Base-by-base conservation (phyloP, 768 basidiomycete genomes). In the Mycena metata region DNA sequence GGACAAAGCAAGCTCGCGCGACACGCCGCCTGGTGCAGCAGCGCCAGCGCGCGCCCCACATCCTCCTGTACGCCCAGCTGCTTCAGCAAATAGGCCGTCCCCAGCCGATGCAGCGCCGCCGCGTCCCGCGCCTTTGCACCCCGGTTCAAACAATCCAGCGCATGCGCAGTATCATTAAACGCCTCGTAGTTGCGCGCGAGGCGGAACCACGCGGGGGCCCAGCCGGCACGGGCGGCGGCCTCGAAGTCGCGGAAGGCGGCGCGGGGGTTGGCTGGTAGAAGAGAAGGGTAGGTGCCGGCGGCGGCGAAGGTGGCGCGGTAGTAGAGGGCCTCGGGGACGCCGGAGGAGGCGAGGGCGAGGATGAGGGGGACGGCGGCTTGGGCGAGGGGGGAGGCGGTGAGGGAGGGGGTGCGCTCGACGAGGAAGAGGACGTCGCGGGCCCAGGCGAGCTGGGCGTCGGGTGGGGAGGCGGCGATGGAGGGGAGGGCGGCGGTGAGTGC, bases 141-240 rank as follows among this genome's bases (percentile, higher is more conserved):
- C 11, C 57, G 57, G 12, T 45, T 46, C 0, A 58, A 19, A 10
- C 57, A 58, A 9, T 58, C 57, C 0, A 58, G 4, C 11, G 57
- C 57, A 9, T 58, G 57, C 30, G 57, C 15, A 1, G 57, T 35
- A n/a, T 58, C 57, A 11, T 19, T 33, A 13, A 58, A 58, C 50
- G 88, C 90, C 80, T 98, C 96, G 75, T 98, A 98, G 69, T 97
- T 96, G 19, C 95, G 82, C 0, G 95, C 97, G 0, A 98, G 85
- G 26, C 91, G 86, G 81, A 96, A 98, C 96, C 97, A 98, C 0
- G 94, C 94, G 21, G 86, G 81, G 4, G 84, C 81, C 70, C 89
- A 92, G 0, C 96, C 96, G 0, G 85, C 88, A 26, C 93, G 84
- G 0, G 96, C 96, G 3, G 94, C 90, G 1, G 83, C 81, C 76